Conservation (phyloP, 129 eudicot genomes). For the Flaveria bidentis region DNA sequence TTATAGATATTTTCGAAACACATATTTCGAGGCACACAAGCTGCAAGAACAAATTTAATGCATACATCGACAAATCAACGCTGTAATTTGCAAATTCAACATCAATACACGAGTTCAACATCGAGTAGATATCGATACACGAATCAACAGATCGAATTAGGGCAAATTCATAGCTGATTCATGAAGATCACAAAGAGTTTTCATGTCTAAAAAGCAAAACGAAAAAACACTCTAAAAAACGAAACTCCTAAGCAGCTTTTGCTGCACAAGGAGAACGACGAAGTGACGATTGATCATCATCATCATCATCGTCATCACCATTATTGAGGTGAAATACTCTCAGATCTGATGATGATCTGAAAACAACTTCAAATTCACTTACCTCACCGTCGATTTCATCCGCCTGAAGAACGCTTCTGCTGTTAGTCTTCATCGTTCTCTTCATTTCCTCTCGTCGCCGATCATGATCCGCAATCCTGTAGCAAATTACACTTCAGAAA, state of each 20-base stretch:
- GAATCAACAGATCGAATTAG: conserved; percentile 17
- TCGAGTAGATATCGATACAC: neutral
- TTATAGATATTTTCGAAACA: neutral
- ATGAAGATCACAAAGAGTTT: conserved; percentile 25
- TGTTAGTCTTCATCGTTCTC: conserved; percentile 5
- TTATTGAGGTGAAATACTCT: neutral
- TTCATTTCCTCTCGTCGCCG: conserved; percentile 45
- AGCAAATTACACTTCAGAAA: neutral
- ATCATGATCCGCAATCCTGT: conserved; percentile 55
- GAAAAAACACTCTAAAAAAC: neutral
- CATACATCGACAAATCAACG: neutral
- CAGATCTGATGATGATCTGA: conserved; percentile 31
- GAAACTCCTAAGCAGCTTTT: conserved; percentile 37
- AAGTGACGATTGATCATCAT: conserved; percentile 30
- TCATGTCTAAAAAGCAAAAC: neutral
- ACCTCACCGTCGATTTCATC: conserved; percentile 29
- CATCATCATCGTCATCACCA: conserved; percentile 27
- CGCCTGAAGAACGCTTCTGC: conserved; percentile 12
- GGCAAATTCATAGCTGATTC: conserved; percentile 21
- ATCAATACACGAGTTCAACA: neutral
- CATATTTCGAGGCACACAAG: neutral
- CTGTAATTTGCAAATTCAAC: neutral
- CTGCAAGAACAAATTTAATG: conserved; percentile 20
- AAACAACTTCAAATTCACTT: conserved; percentile 14
- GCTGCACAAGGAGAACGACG: conserved; percentile 30